These are phyloP conservation scores for Suhomyces tanzawaensis DNA, from an alignment of 805 yeast species.

Conservation along the genomic window DNA sequence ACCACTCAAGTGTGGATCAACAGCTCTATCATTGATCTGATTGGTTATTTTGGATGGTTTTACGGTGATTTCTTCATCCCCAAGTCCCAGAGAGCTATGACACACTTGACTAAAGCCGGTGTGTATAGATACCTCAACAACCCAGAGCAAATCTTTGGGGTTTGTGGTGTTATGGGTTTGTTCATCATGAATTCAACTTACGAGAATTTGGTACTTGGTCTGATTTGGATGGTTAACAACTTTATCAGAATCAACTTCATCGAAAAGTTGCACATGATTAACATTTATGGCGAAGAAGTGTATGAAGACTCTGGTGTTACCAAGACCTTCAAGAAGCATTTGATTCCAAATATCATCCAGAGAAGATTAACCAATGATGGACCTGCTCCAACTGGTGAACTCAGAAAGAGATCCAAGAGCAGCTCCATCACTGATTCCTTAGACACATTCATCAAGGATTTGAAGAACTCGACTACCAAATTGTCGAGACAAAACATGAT, in stretches of 20 bases:
- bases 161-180: slow-evolving; percentile 78
- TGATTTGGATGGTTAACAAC: slow-evolving; percentile 61
- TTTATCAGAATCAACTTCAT: slow-evolving; percentile 68
- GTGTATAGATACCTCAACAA: slow-evolving; percentile 78
- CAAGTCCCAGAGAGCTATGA: slow-evolving; percentile 37
- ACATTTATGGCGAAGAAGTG: slow-evolving; percentile 68
- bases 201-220: slow-evolving; percentile 49
- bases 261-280: slow-evolving; percentile 75
- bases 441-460: slow-evolving; percentile 45
- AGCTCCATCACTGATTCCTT: slow-evolving; percentile 42
- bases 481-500: slow-evolving; percentile 34
- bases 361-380: slow-evolving; percentile 25
- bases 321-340: slow-evolving; percentile 42
- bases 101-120: slow-evolving; percentile 68
- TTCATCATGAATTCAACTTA: slow-evolving; percentile 56
- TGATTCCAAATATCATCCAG: slow-evolving; percentile 37
- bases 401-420: slow-evolving; percentile 18
- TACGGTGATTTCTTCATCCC: slow-evolving; percentile 82
- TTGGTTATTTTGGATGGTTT: slow-evolving; percentile 88
- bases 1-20: slow-evolving; percentile 68
- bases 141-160: slow-evolving; percentile 77
- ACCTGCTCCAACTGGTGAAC: slow-evolving; percentile 13
- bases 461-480: slow-evolving; percentile 32
- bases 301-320: slow-evolving; percentile 52
- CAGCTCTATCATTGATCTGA: slow-evolving; percentile 61